Evolutionary conservation across 345 rosid species (phyloP).

Genomic region (Boechera retrofracta): DNA sequence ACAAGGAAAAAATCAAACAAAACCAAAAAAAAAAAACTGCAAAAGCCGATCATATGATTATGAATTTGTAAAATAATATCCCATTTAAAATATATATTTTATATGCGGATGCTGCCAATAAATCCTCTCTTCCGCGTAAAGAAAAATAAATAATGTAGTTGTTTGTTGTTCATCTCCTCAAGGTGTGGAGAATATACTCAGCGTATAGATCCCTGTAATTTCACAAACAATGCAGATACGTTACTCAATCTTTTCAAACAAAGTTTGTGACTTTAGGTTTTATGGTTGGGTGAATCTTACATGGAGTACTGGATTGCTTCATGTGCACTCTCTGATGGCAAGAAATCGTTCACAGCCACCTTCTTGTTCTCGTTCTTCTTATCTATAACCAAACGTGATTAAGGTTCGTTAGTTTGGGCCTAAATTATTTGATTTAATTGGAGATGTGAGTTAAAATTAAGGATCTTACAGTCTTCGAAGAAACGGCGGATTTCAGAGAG

Average conservation of each 20-base stretch:
- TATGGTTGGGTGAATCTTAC: slow-evolving; percentile 51
- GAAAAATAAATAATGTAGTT: neutral
- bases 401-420: neutral
- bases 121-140: slow-evolving; percentile 13
- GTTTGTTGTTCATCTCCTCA: slow-evolving; percentile 61
- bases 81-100: neutral
- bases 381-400: slow-evolving; percentile 48
- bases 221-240: neutral
- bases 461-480: slow-evolving; percentile 93
- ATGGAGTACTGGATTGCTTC: slow-evolving; percentile 92
- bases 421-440: neutral
- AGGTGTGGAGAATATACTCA: slow-evolving; percentile 72
- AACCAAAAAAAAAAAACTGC: neutral
- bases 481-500: slow-evolving; percentile 90
- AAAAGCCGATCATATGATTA: slow-evolving; percentile 10
- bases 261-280: neutral
- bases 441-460: neutral
- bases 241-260: neutral
- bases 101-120: slow-evolving; percentile 11
- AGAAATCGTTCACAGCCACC: slow-evolving; percentile 90
- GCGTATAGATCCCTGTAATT: slow-evolving; percentile 88
- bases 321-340: slow-evolving; percentile 67
- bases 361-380: slow-evolving; percentile 98
- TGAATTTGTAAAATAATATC: slow-evolving; percentile 6
- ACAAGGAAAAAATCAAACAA: neutral